These are phyloP conservation scores for Phytophthora capsici DNA, from an alignment of 352 stramenopile genomes.

Conservation along the genomic window DNA sequence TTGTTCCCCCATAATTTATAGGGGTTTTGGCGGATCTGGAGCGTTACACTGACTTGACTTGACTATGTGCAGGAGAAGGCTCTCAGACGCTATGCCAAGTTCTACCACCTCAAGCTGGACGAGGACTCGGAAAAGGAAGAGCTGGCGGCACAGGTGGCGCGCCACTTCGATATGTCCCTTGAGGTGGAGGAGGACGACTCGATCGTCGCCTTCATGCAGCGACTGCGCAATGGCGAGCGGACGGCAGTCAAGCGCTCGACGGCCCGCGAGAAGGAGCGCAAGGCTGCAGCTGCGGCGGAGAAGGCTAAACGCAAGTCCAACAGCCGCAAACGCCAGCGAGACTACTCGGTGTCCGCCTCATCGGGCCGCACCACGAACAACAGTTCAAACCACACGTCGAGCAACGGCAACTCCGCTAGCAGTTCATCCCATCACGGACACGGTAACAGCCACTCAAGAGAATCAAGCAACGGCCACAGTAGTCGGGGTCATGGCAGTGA, in stretches of 20 bases:
- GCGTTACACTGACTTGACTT: neutral
- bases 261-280: slow-evolving; percentile 67
- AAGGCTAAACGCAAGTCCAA: slow-evolving; percentile 83
- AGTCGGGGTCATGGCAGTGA: slow-evolving; percentile 23
- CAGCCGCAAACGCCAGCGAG: slow-evolving; percentile 74
- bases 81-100: slow-evolving; percentile 80
- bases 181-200: slow-evolving; percentile 89
- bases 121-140: slow-evolving; percentile 72
- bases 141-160: slow-evolving; percentile 76
- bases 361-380: slow-evolving; percentile 28
- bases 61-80: slow-evolving; percentile 60
- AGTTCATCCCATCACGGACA: slow-evolving; percentile 25
- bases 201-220: slow-evolving; percentile 86
- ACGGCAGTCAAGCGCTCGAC: slow-evolving; percentile 55
- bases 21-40: neutral
- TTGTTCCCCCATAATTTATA: slow-evolving; percentile 1
- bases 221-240: slow-evolving; percentile 83
- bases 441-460: slow-evolving; percentile 20
- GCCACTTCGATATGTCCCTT: slow-evolving; percentile 81
- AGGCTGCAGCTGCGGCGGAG: slow-evolving; percentile 36
- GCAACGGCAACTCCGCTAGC: slow-evolving; percentile 19
- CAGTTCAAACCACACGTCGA: slow-evolving; percentile 31
- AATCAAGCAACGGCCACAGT: slow-evolving; percentile 27
- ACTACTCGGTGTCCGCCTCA: slow-evolving; percentile 45
- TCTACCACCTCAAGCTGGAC: slow-evolving; percentile 77